These are phyloP conservation scores for Thozetella sp. DNA, from an alignment of 495 filamentous ascomycete genomes.

Conservation along the genomic window DNA sequence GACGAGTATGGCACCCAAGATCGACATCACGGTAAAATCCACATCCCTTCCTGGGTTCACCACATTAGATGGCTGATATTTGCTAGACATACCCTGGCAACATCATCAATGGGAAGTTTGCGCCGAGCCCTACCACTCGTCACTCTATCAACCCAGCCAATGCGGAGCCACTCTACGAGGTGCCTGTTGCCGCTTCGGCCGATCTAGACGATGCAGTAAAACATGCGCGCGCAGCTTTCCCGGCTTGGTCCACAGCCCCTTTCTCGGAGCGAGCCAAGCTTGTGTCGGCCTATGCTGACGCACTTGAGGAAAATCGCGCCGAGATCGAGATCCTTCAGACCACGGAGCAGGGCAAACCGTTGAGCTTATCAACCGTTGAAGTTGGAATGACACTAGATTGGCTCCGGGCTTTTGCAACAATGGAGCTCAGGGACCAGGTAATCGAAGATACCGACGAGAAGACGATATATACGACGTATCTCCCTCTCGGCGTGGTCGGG, in stretches of 20 bases:
- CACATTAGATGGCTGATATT: too few species aligned
- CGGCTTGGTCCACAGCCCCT: conserved; percentile 32
- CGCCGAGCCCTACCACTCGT: conserved; percentile 16
- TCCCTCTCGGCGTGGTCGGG: conserved; percentile 44
- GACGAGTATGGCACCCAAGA: too few species aligned
- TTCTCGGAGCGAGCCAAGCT: conserved; percentile 45
- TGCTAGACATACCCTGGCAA: conserved; percentile 17
- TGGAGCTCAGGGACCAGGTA: conserved; percentile 31
- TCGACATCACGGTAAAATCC: too few species aligned
- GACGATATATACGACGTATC: conserved; percentile 39
- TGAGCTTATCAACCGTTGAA: background rate
- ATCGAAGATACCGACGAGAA: conserved; percentile 45
- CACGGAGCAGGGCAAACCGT: conserved; percentile 3
- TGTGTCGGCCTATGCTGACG: conserved; percentile 43
- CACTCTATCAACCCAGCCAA: conserved; percentile 35
- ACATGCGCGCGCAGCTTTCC: conserved; percentile 33
- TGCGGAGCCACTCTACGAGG: conserved; percentile 33
- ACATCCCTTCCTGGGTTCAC: too few species aligned
- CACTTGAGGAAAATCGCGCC: conserved; percentile 6
- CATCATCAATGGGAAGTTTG: conserved; percentile 26
- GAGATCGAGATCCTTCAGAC: conserved; percentile 8
- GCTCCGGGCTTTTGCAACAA: conserved; percentile 12
- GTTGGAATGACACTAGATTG: background rate
- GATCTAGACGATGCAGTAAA: conserved; percentile 42
- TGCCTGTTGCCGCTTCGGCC: conserved; percentile 25